Percentiles rank a stretch among this genome's conserved stretches.
phyloP scores from a whole-genome alignment of 768 basidiomycete genomes.

The Leccinum obscurum region DNA sequence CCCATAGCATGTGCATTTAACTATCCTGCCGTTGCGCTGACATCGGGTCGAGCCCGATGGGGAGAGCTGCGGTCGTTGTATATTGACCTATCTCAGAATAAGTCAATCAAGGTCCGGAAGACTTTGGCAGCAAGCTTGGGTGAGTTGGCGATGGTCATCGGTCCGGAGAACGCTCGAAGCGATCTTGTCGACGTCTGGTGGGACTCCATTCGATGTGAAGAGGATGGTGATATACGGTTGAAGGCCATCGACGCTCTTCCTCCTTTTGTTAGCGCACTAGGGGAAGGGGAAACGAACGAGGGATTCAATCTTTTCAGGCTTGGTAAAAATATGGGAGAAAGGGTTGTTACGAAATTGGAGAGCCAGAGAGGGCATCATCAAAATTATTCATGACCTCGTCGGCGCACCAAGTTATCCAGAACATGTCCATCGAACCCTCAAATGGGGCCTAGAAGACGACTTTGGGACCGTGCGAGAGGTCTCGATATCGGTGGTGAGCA shows the following conservation, averaged over 20 bases:
- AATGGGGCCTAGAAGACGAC: conserved; percentile 65
- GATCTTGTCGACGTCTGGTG: conserved; percentile 78
- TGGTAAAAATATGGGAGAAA: conserved; percentile 58
- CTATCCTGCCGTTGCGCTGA: conserved; percentile 86
- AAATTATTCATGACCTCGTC: conserved; percentile 53
- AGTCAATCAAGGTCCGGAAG: conserved; percentile 58
- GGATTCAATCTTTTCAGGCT: conserved; percentile 43
- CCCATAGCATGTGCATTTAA: conserved; percentile 85
- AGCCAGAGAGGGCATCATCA: conserved; percentile 70
- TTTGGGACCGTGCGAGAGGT: conserved; percentile 86
- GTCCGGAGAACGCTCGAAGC: conserved; percentile 58
- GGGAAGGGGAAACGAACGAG: conserved; percentile 41
- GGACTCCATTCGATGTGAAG: conserved; percentile 51
- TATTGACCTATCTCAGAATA: conserved; percentile 59
- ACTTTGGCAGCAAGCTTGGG: conserved; percentile 88
- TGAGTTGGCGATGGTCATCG: conserved; percentile 85
- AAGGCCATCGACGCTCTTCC: conserved; percentile 70
- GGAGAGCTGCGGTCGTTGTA: conserved; percentile 67
- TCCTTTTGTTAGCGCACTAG: conserved; percentile 55
- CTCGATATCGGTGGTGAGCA: conserved; percentile 62
- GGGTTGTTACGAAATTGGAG: conserved; percentile 72
- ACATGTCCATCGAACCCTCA: conserved; percentile 53
- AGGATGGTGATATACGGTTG: conserved; percentile 66
- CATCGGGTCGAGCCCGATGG: conserved; percentile 80
- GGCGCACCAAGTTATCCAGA: conserved; percentile 44